A percentile compares a stretch with the other conserved stretches of the same genome.
Conservation (phyloP, 2,329 filamentous ascomycete species). For the Gliomastix tumulicola region DNA sequence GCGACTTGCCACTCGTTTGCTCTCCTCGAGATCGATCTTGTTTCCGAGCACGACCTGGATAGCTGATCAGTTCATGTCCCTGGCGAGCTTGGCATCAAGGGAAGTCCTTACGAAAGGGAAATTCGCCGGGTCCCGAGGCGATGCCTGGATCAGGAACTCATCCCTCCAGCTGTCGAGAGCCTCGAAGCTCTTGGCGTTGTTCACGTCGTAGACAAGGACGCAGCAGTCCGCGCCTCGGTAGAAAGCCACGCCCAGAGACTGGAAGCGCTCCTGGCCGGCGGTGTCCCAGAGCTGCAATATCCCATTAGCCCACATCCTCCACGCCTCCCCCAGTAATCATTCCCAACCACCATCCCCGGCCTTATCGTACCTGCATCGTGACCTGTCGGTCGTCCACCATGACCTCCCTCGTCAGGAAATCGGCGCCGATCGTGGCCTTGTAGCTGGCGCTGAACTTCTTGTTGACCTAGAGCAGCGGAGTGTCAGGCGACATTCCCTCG, state of each 20-base stretch:
- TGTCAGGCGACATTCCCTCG: no score
- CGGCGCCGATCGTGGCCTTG: conserved; percentile 98
- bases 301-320: neutral
- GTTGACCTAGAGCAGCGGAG: conserved; percentile 95
- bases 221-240: conserved; percentile 98
- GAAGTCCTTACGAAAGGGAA: conserved; percentile 82
- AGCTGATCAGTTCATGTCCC: neutral
- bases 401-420: conserved; percentile 97
- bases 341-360: neutral
- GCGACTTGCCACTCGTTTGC: conserved; percentile 73
- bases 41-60: conserved; percentile 85
- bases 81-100: neutral
- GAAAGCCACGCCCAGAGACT: conserved; percentile 94
- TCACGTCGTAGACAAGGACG: conserved; percentile 96
- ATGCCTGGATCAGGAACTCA: conserved; percentile 96
- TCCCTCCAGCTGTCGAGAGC: conserved; percentile 97
- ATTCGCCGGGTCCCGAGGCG: conserved; percentile 90
- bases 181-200: conserved; percentile 98
- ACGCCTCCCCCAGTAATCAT: no score
- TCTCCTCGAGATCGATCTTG: conserved; percentile 98
- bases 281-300: conserved; percentile 86
- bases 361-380: conserved; percentile 78
- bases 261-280: conserved; percentile 93
- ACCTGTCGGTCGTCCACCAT: conserved; percentile 94
- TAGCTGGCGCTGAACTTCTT: conserved; percentile 99